Base-by-base conservation (phyloP, 306 rosid species). In the Delonix regia region DNA sequence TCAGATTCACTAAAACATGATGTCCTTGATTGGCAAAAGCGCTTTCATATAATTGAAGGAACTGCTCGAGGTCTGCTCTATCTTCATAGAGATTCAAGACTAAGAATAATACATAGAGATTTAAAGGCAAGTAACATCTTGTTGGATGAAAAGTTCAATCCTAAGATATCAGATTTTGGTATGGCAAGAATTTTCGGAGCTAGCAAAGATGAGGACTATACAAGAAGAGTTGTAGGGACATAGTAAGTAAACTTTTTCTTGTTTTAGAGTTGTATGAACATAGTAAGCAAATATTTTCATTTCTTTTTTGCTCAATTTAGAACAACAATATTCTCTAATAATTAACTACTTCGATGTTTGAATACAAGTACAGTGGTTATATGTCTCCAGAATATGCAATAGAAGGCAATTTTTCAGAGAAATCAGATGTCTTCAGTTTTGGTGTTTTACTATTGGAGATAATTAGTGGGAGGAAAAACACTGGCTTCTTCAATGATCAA, bases 351-450 rank as follows among this genome's bases (percentile, higher is more conserved):
- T n/a, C n/a, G n/a, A n/a, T n/a, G n/a, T n/a, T n/a, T n/a, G n/a
- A n/a, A n/a, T n/a, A n/a, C n/a, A n/a, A n/a, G n/a, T 74, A 52
- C 51, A 83, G 81, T 63, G 84, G 87, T 0, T 83, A 75, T 47
- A 75, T 79, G 78, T 69, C 84, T 0, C 86, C 86, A 2, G 83
- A 83, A 45, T 79, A 83, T 63, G 84, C 87, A 52, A 53, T 75
- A 65, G 76, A 75, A 63, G 87, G 84, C 21, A 0, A 3, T 0
- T 21, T 55, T 55, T 55, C 30, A 22, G 61, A 55, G 15, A 55
- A 55, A 55, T 22, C 61, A 9, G 61, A 55, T 55, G 61, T 55
- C 6, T 55, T 21, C 22, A 55, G 61, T 10, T 55, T 55, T 55
- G 61, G 61, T 21, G 61, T 55, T 22, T 22, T 55, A 22, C 14